Evolutionary conservation across 2,329 filamentous ascomycete genomes (phyloP), one percentile per base, ranked within the genome.

Genomic region (Fusarium oxysporum): DNA sequence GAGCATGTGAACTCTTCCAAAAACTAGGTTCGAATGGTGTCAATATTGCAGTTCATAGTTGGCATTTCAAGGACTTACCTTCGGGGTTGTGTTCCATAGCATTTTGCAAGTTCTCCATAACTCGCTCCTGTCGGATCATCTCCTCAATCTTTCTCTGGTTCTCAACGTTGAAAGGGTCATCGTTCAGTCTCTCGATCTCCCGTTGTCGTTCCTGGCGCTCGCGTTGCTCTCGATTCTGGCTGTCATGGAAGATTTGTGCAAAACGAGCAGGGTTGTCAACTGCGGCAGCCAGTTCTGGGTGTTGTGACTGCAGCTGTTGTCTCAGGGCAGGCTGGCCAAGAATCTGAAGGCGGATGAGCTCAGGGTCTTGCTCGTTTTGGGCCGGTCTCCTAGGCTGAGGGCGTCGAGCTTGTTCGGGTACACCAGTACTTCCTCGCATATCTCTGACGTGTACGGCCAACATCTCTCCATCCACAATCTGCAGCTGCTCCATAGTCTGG

Each of bases 11-110:
- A 99, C 96, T 76, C 93, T 90, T 60, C 94, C 96, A 80, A 99
- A 99, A 33, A 96, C 95, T 97, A 76, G 37, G 37, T 19, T 58
- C 44, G 30, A 25, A 58, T 55, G 55, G 7, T 25, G 67, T 69
- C 14, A 67, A 66, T 63, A 40, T 48, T 25, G n/a, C n/a, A 10
- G n/a, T 51, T 38, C 6, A 40, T 14, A 11, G 45, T 28, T 45
- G 11, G 14, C 23, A 35, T 45, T n/a, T 12, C n/a, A 55, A 65
- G 65, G 60, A 50, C 88, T 77, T 84, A 97, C 96, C 96, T 89
- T 98, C 96, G 1, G 96, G 96, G 78, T 97, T 97, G 83, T 98
- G 92, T 83, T 98, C 96, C 88, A 98, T 96, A 45, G 96, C 96
- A 83, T 95, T 96, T 80, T 98, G 95, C 68, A 98, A 83, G 79